Evolutionary conservation across 228 moss, liverwort and hornwort species (phyloP).

Genomic region (Sphagnum magellanicum): DNA sequence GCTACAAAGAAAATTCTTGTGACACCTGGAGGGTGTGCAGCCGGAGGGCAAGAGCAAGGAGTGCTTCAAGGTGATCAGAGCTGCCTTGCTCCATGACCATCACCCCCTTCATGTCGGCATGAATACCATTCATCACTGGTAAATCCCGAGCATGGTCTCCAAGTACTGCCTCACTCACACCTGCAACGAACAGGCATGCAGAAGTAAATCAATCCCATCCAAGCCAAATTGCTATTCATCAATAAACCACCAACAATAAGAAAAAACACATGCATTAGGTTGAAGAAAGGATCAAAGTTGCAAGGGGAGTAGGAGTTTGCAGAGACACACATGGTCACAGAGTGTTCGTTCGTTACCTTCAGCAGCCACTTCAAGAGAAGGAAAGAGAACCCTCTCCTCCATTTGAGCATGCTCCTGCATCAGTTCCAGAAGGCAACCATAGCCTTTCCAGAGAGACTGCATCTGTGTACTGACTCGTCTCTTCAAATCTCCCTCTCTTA

Average conservation of each 20-base stretch:
- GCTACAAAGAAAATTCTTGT: neutral
- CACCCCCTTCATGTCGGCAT: conserved; percentile 82
- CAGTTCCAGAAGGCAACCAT: conserved; percentile 79
- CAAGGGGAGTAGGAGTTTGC: no score
- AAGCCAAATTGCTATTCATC: neutral
- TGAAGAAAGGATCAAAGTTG: no score
- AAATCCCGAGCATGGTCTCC: conserved; percentile 88
- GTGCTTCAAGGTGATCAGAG: conserved; percentile 69
- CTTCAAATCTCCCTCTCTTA: conserved; percentile 26
- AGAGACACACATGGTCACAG: no score
- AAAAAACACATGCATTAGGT: neutral
- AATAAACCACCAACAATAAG: neutral
- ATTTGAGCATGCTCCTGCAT: conserved; percentile 99
- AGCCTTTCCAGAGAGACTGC: conserved; percentile 73
- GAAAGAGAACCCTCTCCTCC: conserved; percentile 95
- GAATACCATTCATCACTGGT: conserved; percentile 88
- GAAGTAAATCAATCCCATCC: neutral
- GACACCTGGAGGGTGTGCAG: conserved; percentile 70
- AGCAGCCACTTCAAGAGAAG: conserved; percentile 66
- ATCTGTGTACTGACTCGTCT: conserved; percentile 44
- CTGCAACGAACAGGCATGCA: conserved; percentile 21
- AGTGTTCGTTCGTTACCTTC: conserved; percentile 35
- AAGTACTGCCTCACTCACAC: conserved; percentile 72
- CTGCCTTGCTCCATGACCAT: conserved; percentile 79
- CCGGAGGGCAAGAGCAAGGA: conserved; percentile 68